Conservation (phyloP, 176 grass and related monocot genomes). For the Elymus sibiricus region DNA sequence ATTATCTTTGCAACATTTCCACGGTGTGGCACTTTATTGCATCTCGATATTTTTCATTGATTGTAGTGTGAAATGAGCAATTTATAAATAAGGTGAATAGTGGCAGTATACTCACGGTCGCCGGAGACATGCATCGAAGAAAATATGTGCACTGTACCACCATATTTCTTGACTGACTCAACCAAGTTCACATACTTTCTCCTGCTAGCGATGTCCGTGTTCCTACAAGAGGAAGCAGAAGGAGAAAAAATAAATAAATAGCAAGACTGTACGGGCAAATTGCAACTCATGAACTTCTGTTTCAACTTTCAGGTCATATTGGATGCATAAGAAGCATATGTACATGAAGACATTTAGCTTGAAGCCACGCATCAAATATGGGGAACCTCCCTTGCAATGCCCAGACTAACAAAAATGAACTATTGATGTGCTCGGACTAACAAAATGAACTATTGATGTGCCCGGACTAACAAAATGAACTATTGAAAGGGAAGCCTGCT, state of each 20-base stretch:
- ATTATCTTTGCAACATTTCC: neutral
- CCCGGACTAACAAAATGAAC: neutral
- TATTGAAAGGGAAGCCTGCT: neutral
- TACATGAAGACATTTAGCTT: neutral
- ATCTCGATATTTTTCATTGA: neutral
- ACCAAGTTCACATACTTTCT: conserved; percentile 78
- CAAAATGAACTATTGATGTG: neutral
- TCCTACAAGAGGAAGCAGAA: conserved; percentile 48
- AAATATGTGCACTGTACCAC: conserved; percentile 78
- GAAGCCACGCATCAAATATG: neutral
- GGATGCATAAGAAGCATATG: neutral
- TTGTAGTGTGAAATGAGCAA: neutral
- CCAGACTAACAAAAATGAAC: neutral
- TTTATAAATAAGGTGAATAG: neutral
- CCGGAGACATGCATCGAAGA: conserved; percentile 96
- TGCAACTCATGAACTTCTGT: neutral
- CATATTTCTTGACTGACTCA: conserved; percentile 64
- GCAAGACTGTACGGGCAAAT: neutral
- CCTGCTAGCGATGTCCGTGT: conserved; percentile 70
- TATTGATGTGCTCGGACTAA: neutral
- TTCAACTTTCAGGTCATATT: neutral
- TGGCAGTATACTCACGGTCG: conserved; percentile 61
- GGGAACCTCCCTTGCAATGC: neutral
- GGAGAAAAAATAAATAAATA: conserved; percentile 3
- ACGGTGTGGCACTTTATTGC: neutral